These are phyloP conservation scores for Hymenoscyphus scutula DNA, from an alignment of 2,329 filamentous ascomycete species.

Conservation along the genomic window DNA sequence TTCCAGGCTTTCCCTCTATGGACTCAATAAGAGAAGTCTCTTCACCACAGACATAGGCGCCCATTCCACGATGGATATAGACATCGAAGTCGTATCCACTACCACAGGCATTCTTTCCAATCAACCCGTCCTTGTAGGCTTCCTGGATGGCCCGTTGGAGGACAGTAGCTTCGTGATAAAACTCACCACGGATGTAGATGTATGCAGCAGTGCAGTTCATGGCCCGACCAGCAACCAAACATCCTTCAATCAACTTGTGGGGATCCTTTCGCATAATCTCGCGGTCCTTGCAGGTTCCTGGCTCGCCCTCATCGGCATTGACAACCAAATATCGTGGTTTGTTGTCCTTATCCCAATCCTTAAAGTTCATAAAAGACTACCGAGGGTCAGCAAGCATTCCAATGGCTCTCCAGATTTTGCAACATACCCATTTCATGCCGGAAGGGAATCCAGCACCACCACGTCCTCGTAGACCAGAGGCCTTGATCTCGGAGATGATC, in stretches of 20 bases:
- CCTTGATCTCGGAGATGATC: constrained; percentile 97
- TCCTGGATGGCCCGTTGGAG: constrained; percentile 96
- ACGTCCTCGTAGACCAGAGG: constrained; percentile 90
- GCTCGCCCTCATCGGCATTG: constrained; percentile 98
- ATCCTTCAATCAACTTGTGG: constrained; percentile 98
- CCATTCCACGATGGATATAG: constrained; percentile 92
- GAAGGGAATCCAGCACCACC: constrained; percentile 98
- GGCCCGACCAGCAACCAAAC: constrained; percentile 88
- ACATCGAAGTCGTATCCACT: constrained; percentile 98
- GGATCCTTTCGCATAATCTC: constrained; percentile 99
- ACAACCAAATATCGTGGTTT: constrained; percentile 96
- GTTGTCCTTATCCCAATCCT: constrained; percentile 97
- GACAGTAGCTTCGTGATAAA: constrained; percentile 91
- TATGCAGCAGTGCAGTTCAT: constrained; percentile 99
- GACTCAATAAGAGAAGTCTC: constrained; percentile 98
- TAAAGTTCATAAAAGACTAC: constrained; percentile 99
- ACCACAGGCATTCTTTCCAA: constrained; percentile 97
- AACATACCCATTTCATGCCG: constrained; percentile 94
- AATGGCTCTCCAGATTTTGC: neutral
- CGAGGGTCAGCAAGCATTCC: constrained; percentile 21
- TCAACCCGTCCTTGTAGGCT: constrained; percentile 89
- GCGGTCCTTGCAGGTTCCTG: constrained; percentile 98
- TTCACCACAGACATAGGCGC: constrained; percentile 96
- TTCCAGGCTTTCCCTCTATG: constrained; percentile 96
- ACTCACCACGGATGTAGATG: constrained; percentile 99